Conservation (phyloP, 768 basidiomycete species). For the Boletellus emodensis region DNA sequence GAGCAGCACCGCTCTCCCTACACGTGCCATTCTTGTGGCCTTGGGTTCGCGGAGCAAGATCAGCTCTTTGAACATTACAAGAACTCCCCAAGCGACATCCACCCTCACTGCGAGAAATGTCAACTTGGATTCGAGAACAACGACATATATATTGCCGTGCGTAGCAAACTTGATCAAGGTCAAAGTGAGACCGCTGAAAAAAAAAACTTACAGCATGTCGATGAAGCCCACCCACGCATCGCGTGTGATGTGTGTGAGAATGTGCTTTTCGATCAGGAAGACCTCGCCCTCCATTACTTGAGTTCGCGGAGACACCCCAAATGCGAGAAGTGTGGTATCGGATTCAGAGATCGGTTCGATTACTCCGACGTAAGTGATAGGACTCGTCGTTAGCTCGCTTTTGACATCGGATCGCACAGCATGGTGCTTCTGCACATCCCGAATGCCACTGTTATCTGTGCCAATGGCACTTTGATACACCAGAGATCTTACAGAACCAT, state of each 20-base stretch:
- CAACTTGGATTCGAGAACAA: constrained; percentile 33
- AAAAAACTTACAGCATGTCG: constrained; percentile 34
- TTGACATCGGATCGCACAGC: constrained; percentile 21
- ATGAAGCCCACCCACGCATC: constrained; percentile 34
- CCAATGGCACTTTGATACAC: constrained; percentile 37
- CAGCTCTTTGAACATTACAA: constrained; percentile 39
- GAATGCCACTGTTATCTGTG: constrained; percentile 36
- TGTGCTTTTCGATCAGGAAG: constrained; percentile 18
- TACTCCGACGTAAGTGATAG: constrained; percentile 24
- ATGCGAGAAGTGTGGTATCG: constrained; percentile 25
- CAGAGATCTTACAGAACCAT: constrained; percentile 37
- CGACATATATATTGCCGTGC: constrained; percentile 27
- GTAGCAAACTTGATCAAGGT: constrained; percentile 1
- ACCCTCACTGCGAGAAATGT: constrained; percentile 37
- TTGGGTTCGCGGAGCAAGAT: constrained; percentile 31
- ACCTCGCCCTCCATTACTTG: constrained; percentile 24
- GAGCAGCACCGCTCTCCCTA: constrained; percentile 29
- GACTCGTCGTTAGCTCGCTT: background rate
- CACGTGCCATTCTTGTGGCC: constrained; percentile 20
- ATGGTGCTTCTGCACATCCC: constrained; percentile 30
- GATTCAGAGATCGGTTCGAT: constrained; percentile 26
- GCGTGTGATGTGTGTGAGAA: constrained; percentile 31
- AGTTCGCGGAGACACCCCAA: constrained; percentile 26
- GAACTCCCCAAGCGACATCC: constrained; percentile 31
- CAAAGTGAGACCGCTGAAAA: background rate